phyloP scores from a whole-genome alignment of 495 filamentous ascomycete genomes.

The Rhypophila decipiens region DNA sequence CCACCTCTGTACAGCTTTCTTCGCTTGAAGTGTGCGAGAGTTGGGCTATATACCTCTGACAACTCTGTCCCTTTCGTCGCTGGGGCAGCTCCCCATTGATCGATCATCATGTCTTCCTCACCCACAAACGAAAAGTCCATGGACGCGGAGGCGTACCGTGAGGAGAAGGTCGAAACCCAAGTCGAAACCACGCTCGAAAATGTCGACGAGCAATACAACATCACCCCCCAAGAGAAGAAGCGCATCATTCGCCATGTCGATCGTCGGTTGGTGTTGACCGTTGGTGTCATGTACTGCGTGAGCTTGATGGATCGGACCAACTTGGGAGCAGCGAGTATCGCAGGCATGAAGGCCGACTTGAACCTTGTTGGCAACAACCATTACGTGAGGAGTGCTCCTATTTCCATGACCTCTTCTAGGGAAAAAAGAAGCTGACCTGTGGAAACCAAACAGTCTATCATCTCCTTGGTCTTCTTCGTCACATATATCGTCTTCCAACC shows the following conservation, averaged over 20 bases:
- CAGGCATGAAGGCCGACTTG: conserved; percentile 54
- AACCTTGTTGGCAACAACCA: conserved; percentile 29
- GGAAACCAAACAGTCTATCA: conserved; percentile 39
- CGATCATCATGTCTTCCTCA: not conserved
- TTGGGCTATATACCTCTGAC: too few relatives aligned
- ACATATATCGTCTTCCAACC: conserved; percentile 61
- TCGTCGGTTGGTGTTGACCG: conserved; percentile 54
- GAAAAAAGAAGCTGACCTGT: not conserved
- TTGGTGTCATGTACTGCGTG: conserved; percentile 60
- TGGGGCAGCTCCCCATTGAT: too few relatives aligned
- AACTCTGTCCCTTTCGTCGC: too few relatives aligned
- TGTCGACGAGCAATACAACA: conserved; percentile 22
- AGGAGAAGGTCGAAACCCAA: conserved; percentile 9
- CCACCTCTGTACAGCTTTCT: too few relatives aligned
- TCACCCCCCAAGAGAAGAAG: conserved; percentile 30
- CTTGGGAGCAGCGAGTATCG: conserved; percentile 55
- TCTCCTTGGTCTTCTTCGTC: conserved; percentile 61
- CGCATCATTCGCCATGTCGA: conserved; percentile 56
- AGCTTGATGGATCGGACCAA: conserved; percentile 66
- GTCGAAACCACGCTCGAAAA: conserved; percentile 4
- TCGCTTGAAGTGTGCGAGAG: too few relatives aligned
- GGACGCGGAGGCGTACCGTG: not conserved
- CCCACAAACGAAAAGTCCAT: not conserved
- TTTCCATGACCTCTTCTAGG: not conserved
- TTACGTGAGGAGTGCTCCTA: conserved; percentile 24